These are phyloP conservation scores for Colletotrichum sp. DNA, from an alignment of 2,329 filamentous ascomycete species.

Conservation along the genomic window DNA sequence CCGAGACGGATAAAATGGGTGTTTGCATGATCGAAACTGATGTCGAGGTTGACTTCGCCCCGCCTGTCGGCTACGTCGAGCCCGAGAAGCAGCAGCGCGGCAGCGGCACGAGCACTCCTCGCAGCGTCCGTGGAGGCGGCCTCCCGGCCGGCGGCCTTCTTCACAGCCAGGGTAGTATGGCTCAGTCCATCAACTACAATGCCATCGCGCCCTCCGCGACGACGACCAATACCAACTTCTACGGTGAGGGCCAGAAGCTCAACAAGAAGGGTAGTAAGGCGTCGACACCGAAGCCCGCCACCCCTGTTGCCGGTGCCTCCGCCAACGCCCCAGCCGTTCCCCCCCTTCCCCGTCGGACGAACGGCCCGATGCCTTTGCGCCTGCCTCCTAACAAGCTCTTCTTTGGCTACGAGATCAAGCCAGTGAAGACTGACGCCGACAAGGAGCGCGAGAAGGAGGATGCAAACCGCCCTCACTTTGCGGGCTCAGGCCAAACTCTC, in stretches of 20 bases:
- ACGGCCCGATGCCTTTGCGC: constrained; percentile 86
- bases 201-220: constrained; percentile 82
- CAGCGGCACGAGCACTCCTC: constrained; percentile 87
- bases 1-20: constrained; percentile 79
- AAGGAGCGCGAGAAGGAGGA: constrained; percentile 69
- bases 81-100: constrained; percentile 63
- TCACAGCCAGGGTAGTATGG: constrained; percentile 91
- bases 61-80: constrained; percentile 93
- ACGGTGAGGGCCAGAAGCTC: constrained; percentile 81
- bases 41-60: constrained; percentile 93
- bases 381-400: constrained; percentile 91
- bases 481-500: constrained; percentile 84
- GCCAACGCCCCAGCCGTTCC: constrained; percentile 37
- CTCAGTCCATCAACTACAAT: constrained; percentile 95
- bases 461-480: constrained; percentile 76
- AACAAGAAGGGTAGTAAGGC: constrained; percentile 83
- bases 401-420: constrained; percentile 94
- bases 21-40: constrained; percentile 97
- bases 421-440: constrained; percentile 79
- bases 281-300: constrained; percentile 73
- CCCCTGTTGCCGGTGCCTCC: constrained; percentile 68
- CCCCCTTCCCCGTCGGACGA: constrained; percentile 56
- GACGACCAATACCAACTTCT: constrained; percentile 78
- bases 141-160: constrained; percentile 75
- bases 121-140: constrained; percentile 64